Conservation (phyloP, 495 filamentous ascomycete genomes). For the Podospora conica region DNA sequence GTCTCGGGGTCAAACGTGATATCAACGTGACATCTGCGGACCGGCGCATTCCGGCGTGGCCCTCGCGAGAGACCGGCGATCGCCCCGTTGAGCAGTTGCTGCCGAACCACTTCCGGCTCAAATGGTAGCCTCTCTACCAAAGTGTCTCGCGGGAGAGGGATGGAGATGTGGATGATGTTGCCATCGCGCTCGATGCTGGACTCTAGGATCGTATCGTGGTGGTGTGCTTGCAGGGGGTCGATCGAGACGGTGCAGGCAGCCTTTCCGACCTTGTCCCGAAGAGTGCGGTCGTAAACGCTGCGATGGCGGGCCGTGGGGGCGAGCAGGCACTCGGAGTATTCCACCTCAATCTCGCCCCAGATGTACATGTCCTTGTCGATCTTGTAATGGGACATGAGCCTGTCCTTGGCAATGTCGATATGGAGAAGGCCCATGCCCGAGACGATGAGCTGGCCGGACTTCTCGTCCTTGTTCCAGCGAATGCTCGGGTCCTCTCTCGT, state of each 20-base stretch:
- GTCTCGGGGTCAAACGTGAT: constrained; percentile 58
- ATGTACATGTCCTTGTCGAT: constrained; percentile 59
- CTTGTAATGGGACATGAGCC: constrained; percentile 83
- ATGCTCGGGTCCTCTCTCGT: constrained; percentile 91
- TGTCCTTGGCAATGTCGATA: constrained; percentile 86
- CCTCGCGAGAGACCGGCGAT: constrained; percentile 83
- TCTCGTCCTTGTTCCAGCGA: constrained; percentile 76
- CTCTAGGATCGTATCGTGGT: constrained; percentile 26
- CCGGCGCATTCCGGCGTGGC: constrained; percentile 65
- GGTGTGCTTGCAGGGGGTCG: constrained; percentile 49
- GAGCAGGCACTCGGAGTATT: constrained; percentile 77
- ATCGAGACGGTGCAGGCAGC: constrained; percentile 67
- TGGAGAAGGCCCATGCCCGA: constrained; percentile 98
- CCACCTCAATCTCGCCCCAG: constrained; percentile 92
- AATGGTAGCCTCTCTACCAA: constrained; percentile 44
- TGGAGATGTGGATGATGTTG: constrained; percentile 56
- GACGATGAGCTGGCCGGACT: constrained; percentile 86
- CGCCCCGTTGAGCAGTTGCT: constrained; percentile 68
- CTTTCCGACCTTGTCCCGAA: constrained; percentile 72
- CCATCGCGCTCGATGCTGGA: constrained; percentile 40
- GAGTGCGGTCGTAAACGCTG: constrained; percentile 64
- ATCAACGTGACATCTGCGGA: constrained; percentile 62
- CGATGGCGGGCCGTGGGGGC: constrained; percentile 46
- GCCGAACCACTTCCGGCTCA: constrained; percentile 52
- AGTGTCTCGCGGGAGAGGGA: constrained; percentile 30